These are phyloP conservation scores for Melocanna baccifera DNA, from an alignment of 176 grass and related monocot genomes.

Conservation along the genomic window DNA sequence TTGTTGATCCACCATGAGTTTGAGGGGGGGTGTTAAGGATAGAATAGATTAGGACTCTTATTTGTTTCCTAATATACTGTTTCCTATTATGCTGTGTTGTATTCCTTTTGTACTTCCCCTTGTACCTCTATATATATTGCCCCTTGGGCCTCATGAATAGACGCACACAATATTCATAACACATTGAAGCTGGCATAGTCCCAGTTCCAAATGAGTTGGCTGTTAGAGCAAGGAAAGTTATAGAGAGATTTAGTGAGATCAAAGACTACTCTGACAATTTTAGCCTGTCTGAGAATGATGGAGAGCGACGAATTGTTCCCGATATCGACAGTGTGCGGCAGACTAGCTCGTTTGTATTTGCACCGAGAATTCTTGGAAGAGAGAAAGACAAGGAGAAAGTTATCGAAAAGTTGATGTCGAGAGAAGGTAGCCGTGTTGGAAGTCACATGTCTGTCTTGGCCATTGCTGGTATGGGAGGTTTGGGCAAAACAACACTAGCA, in stretches of 20 bases:
- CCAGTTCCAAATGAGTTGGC: neutral
- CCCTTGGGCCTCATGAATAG: too few species aligned
- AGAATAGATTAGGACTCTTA: too few species aligned
- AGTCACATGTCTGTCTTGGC: neutral
- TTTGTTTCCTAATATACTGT: too few species aligned
- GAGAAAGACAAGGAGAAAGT: neutral
- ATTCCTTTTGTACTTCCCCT: too few species aligned
- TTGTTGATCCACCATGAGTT: too few species aligned
- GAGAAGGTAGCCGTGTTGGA: neutral
- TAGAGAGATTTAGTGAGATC: conserved; percentile 31
- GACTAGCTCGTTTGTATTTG: conserved; percentile 22
- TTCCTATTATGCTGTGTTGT: too few species aligned
- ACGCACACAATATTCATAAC: too few species aligned
- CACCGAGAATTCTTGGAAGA: conserved; percentile 12
- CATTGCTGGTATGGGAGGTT: conserved; percentile 29
- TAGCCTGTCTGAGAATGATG: neutral
- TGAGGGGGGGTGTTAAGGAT: too few species aligned
- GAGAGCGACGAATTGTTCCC: neutral
- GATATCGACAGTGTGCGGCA: neutral
- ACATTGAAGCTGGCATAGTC: neutral
- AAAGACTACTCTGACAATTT: conserved; percentile 2
- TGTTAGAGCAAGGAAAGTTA: conserved; percentile 2
- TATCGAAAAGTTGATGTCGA: neutral
- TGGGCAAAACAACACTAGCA: conserved; percentile 21
- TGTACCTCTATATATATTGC: too few species aligned